Base-by-base conservation (phyloP, 2,329 filamentous ascomycete species). In the Ascochyta lentis region DNA sequence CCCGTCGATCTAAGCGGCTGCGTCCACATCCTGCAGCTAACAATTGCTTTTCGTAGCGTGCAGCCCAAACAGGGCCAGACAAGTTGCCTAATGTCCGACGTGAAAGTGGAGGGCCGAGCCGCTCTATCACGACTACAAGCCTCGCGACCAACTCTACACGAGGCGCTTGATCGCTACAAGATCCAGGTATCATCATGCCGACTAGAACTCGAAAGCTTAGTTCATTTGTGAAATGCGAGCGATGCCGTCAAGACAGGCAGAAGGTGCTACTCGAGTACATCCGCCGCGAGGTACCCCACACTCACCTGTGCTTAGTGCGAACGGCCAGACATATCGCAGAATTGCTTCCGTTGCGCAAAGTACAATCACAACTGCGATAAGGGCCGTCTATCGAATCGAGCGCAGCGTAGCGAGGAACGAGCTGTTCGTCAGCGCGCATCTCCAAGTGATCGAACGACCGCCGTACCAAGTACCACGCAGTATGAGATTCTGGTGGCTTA, bases 221-320 rank as follows among this genome's bases (percentile, higher is more conserved):
- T 27, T 31, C 41, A 6, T 34, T 52, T 7, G 35, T 52, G 26
- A 52, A 52, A 35, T 52, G 49, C 29, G 26, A 23, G 24, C 41
- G 41, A 13, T 52, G 49, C 22, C 49, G 41, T 7, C 41, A 52
- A 22, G 49, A 52, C 15, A 38, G 41, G 16, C 49, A 45, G 26
- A 52, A 52, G 41, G 49, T 52, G 35, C 26, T 45, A 4, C 16
- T 10, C 10, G 10, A 27, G 15, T 26, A 29, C 23, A 12, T 29
- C 6, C 16, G 12, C 15, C 26, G 10, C 4, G 13, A 15, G 2
- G 19, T 33, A 33, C 4, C n/a, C 6, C 19, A 29, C 7, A 38
- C 49, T 52, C 45, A 52, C 35, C 13, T 4, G 15, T 23, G 15
- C 15, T 19, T 8, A 52, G 49, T 52, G 41, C 23, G 35, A 52